Base-by-base conservation (phyloP, 2,329 filamentous ascomycete genomes). In the Venturiaceae sp. region DNA sequence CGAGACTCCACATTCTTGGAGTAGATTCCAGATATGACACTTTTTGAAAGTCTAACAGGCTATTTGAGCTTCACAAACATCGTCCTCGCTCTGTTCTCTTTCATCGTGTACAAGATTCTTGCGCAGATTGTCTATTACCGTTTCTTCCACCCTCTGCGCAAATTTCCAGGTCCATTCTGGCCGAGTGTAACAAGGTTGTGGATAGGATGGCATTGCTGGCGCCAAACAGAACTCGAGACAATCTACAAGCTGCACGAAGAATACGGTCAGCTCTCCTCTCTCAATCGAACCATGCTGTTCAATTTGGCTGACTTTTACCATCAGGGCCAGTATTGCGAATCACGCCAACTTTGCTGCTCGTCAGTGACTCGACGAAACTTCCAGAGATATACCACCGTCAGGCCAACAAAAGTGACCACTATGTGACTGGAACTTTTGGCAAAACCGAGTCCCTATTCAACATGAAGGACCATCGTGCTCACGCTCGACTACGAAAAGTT, bases 391-490 rank as follows among this genome's bases (percentile, higher is more conserved):
- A 84, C 68, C 72, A 75, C 56, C 76, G 80, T 23, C 72, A 79
- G 61, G 80, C 77, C 5, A 74, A 81, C 68, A 85, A 84, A 65
- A 79, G 78, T 1, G 74, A 80, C 53, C 77, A 82, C 66, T 84
- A 84, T 65, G 80, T 83, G 60, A 79, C 80, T 0, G 81, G 80
- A 21, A 78, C 74, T 26, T 82, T 83, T 62, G 81, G 81, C 16
- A 75, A 79, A 58, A 76, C 72, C 4, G 81, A 83, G 60, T 76
- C 74, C 1, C 63, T 83, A 5, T 83, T 85, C 67, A 83, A 83
- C 59, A 83, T 82, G 75, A 77, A 78, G 60, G 75, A 80, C 50
- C 72, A 77, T 50, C 72, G 72, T 57, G 69, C 71, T 4, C 82
- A 84, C 64, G 73, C 80, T 3, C 69, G 72, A 1, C 79, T 77